Evolutionary conservation across 345 rosid species (phyloP).

Genomic region (Trapa incisa): DNA sequence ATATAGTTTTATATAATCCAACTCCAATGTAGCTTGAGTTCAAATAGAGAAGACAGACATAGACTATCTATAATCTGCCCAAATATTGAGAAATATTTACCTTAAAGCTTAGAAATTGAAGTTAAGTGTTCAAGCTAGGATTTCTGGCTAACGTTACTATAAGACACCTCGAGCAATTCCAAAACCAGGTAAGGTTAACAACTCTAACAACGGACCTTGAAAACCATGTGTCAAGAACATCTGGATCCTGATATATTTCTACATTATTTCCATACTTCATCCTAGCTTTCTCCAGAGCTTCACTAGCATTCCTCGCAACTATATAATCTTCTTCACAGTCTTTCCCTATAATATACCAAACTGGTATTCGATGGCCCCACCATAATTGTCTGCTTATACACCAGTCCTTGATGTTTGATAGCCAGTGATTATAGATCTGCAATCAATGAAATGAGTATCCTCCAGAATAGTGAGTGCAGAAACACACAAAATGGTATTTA

Average conservation of each 20-base stretch:
- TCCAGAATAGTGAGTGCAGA: neutral
- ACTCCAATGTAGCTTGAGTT: neutral
- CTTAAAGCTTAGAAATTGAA: neutral
- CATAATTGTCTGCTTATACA: slow-evolving; percentile 96
- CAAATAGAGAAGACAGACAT: neutral
- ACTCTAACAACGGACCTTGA: slow-evolving; percentile 51
- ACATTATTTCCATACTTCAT: slow-evolving; percentile 70
- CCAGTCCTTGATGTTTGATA: slow-evolving; percentile 96
- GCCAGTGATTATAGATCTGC: slow-evolving; percentile 93
- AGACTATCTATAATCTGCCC: neutral
- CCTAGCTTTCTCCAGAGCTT: slow-evolving; percentile 69
- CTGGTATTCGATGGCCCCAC: slow-evolving; percentile 99
- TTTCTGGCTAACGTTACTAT: too few species aligned
- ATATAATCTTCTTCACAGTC: slow-evolving; percentile 75
- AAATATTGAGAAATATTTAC: neutral
- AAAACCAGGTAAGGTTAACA: slow-evolving; percentile 3
- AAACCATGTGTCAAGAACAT: slow-evolving; percentile 99
- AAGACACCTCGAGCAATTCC: neutral
- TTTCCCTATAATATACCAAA: slow-evolving; percentile 89
- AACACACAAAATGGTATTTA: neutral
- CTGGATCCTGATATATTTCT: slow-evolving; percentile 89
- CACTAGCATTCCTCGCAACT: slow-evolving; percentile 64
- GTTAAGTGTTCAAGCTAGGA: neutral
- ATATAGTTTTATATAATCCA: too few species aligned
- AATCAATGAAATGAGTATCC: slow-evolving; percentile 7